phyloP scores from a whole-genome alignment of 140 eudicot genomes.

The Artemisia princeps region DNA sequence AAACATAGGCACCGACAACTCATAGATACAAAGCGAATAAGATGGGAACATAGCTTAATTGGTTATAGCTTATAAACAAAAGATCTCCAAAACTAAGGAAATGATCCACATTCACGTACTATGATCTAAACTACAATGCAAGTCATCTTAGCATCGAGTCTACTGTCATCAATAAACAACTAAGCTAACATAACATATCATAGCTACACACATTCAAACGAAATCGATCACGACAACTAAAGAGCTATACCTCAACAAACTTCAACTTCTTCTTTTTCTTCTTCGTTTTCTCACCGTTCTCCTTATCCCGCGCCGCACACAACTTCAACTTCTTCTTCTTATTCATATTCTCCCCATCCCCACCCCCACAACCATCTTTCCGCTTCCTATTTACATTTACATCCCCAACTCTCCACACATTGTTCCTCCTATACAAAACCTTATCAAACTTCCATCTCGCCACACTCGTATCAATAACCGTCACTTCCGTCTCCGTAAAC shows the following conservation, averaged over 20 bases:
- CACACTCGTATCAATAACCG: conserved; percentile 71
- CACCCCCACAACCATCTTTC: background rate
- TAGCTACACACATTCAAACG: background rate
- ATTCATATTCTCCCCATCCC: conserved; percentile 30
- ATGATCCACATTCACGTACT: background rate
- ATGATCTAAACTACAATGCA: background rate
- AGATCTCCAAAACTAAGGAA: too few species aligned
- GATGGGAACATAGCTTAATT: too few species aligned
- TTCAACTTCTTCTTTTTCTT: conserved; percentile 24
- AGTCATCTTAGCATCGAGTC: background rate
- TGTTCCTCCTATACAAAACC: conserved; percentile 71
- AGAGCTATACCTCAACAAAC: conserved; percentile 21
- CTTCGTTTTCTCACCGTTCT: conserved; percentile 15
- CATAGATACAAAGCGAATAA: too few species aligned
- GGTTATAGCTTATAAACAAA: too few species aligned
- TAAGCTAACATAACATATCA: background rate
- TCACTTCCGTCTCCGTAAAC: conserved; percentile 61
- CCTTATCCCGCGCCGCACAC: conserved; percentile 23
- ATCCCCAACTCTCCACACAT: conserved; percentile 76
- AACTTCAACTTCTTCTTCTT: conserved; percentile 31
- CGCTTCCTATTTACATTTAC: conserved; percentile 49
- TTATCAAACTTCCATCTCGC: conserved; percentile 68
- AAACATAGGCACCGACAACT: too few species aligned
- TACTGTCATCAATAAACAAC: background rate
- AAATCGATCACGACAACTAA: background rate